These are phyloP conservation scores for Penicillium paneum DNA, from an alignment of 2,329 filamentous ascomycete genomes.

Conservation along the genomic window DNA sequence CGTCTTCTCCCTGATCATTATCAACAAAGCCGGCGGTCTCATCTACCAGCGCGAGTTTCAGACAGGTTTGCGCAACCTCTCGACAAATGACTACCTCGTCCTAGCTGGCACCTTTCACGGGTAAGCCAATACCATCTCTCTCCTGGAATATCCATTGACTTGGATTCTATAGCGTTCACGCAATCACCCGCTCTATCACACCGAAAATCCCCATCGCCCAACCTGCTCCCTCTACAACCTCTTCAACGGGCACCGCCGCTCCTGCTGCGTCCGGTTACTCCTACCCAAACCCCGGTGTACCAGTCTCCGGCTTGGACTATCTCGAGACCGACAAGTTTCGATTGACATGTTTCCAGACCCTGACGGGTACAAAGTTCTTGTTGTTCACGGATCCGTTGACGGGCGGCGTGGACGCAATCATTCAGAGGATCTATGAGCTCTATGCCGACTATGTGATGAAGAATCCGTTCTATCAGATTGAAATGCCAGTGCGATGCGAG, in stretches of 20 bases:
- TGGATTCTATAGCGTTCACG: conserved; percentile 54
- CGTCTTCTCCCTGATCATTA: conserved; percentile 91
- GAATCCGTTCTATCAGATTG: conserved; percentile 96
- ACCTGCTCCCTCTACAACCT: conserved; percentile 25
- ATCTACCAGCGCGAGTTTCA: conserved; percentile 96
- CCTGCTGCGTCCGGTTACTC: conserved; percentile 26
- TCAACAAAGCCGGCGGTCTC: conserved; percentile 96
- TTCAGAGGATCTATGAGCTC: conserved; percentile 84
- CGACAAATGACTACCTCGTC: conserved; percentile 93
- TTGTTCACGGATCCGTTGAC: conserved; percentile 90
- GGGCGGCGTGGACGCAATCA: conserved; percentile 76
- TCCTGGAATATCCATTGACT: not conserved
- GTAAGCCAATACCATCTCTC: conserved; percentile 46
- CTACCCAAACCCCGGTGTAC: conserved; percentile 32
- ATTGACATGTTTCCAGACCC: conserved; percentile 90
- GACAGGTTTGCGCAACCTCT: conserved; percentile 79
- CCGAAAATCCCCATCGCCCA: conserved; percentile 40
- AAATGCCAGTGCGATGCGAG: conserved; percentile 96
- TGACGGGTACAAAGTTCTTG: conserved; percentile 93
- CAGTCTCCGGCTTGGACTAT: conserved; percentile 72
- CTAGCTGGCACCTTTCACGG: conserved; percentile 96
- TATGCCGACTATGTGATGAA: conserved; percentile 99
- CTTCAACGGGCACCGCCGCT: conserved; percentile 20
- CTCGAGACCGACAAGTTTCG: conserved; percentile 93
- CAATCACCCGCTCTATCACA: conserved; percentile 58